Evolutionary conservation across 371 early-diverging fungal genomes (phyloP), one percentile per base, ranked within the genome.

Genomic region (Homolaphlyctis polyrhiza): DNA sequence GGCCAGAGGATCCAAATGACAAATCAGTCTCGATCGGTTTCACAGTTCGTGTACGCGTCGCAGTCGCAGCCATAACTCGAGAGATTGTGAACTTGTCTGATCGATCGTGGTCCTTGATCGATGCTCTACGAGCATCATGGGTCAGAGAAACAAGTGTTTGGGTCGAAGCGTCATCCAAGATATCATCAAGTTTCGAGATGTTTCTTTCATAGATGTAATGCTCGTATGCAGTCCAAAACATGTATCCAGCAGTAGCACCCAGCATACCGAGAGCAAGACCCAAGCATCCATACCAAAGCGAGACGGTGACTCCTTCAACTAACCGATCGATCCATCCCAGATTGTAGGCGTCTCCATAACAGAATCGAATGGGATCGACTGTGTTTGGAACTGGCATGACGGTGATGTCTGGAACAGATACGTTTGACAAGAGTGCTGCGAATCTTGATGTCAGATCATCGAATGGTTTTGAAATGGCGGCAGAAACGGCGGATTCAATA

Each of bases 261-360:
- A 55, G 2, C 13, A 55, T 55, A 3, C 30, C 55, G 14, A 55
- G 3, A 14, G n/a, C 55, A 27, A 55, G 30, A 27, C 4, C 13
- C 6, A 55, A 33, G 28, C 55, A 55, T 13, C 55, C 55, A 33
- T 55, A 55, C 55, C 55, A 55, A 13, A 55, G 55, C 2, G 11
- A 5, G n/a, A 55, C 55, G 8, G 55, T 55, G 6, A 25, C n/a
- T 25, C 30, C 55, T 25, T 55, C 55, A n/a, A 35, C 30, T 3
- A 55, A 18, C n/a, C 55, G 55, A 25, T 55, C 55, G 55, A 55
- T 27, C 55, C 55, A 55, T 14, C 11, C 55, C 21, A 55, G 18
- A 33, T 55, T 27, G 55, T 11, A 27, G 21, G 55, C 55, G 55
- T 27, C 35, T 13, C 28, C 55, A 2, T 4, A 4, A n/a, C 55